Base-by-base conservation (phyloP, 2,329 filamentous ascomycete species). In the Helotiales sp. region DNA sequence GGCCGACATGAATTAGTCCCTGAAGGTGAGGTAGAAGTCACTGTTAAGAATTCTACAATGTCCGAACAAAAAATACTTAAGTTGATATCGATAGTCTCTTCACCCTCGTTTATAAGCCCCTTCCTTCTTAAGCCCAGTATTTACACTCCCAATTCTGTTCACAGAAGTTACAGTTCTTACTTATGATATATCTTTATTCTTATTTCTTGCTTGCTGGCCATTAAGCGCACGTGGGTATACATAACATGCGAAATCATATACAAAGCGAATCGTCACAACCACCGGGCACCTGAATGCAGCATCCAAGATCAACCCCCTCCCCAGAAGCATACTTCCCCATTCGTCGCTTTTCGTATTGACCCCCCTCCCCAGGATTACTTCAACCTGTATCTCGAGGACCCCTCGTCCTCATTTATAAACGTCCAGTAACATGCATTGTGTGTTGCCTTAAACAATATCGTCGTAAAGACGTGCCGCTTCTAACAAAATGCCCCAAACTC, bases 171-270 rank as follows among this genome's bases (percentile, higher is more conserved):
- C 15, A 57, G 28, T 22, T 20, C 11, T 34, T 52, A 61, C 52
- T 40, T 52, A 61, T 22, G 45, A 40, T 50, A 24, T 52, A 24
- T 24, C 10, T 61, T 52, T 50, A 37, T 61, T 57, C 47, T 57
- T 61, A 37, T 60, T 50, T 50, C 43, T 50, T 50, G 40, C 43
- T 52, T 61, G 30, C 57, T 32, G 26, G 40, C 64, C 66, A 74
- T 72, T 74, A 72, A 63, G 62, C 71, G 68, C 61, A 55, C 61
- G n/a, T 74, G 74, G 74, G 74, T 76, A 76, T 76, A 75, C 72
- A 71, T 75, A 71, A 72, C 61, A 70, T 67, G 60, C 64, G 70
- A 74, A 73, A 72, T 70, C 71, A 74, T 74, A 73, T 75, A 75
- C 73, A 75, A 72, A 68, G 65, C 49, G 66, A 67, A 40, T 62